Base-by-base conservation (phyloP, 805 yeast genomes). In the Aciculoconidium aculeatum region DNA sequence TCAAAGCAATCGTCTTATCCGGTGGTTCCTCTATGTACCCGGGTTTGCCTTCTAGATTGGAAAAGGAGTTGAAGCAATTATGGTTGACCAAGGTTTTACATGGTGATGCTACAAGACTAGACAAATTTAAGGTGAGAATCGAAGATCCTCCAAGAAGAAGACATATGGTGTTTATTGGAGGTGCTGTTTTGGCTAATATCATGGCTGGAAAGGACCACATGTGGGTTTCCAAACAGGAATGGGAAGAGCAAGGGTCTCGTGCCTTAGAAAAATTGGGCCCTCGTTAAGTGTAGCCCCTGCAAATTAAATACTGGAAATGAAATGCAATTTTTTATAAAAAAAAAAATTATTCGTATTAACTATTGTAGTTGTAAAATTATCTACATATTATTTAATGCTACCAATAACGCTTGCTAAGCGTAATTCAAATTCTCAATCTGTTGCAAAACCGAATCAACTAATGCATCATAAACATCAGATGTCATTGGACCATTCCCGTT, bases 1-100 rank as follows among this genome's bases (percentile, higher is more conserved):
- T 75, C 64, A 84, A 81, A 51, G 94, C 96, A 2, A 83, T 92
- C 54, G 97, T 92, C 16, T 71, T 92, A 25, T 84, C 95, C 5
- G 98, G 98, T 54, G 98, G 98, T 34, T 88, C 97, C 1, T 82
- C 95, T 29, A 92, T 92, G 98, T 92, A 92, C 53, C 97, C 98
- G 2, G 98, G 98, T 17, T 72, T 92, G 44, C 98, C 98, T 11
- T 82, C 95, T 8, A 73, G 98, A 49, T 67, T 92, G 44, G 97
- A 92, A 58, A 90, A 85, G 57, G 98, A 92, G 58, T 71, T 92
- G 58, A 92, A 92, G 62, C 98, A 92, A 58, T 76, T 85, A 45
- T 92, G 97, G 97, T 78, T 83, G 43, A 79, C 94, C 3, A 75
- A 77, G 50, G 95, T 92, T 11, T 73, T 92, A 37, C 76, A 80